Evolutionary conservation across 495 filamentous ascomycete species (phyloP), one percentile per base, ranked within the genome.

Genomic region (Friedmanniomyces endolithicus): DNA sequence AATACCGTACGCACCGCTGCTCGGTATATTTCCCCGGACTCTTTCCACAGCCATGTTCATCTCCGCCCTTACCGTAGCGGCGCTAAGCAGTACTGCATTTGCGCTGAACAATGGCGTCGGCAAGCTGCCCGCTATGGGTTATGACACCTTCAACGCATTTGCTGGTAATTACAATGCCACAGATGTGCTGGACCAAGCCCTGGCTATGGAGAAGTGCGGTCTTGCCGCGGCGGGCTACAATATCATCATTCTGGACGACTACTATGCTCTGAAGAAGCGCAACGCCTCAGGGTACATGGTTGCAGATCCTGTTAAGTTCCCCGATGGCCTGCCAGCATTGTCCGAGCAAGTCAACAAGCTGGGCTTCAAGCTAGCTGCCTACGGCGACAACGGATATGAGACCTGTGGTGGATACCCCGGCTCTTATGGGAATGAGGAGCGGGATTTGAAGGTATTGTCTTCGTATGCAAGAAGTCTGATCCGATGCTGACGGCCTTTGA

Each of bases 141-240:
- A 62, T 37, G 56, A 62, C 33, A 62, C 60, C 0, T 62, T 54
- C 31, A 62, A 62, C 29, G 60, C 56, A 11, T 62, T 59, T 44
- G 60, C 23, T 19, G 55, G 60, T 43, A 29, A 59, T 25, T 62
- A 62, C 52, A 55, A 62, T 37, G 49, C 57, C 14, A 37, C 50
- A 9, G 48, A 23, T 19, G 59, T 59, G 34, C 33, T 52, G n/a
- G 45, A 29, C 4, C 56, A 59, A 52, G 59, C 56, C 8, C 3
- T 59, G 25, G 45, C 48, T 12, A 62, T 62, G 60, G 24, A 45
- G 29, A 41, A 59, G 33, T 20, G 33, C 14, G 60, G 60, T 16
- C 47, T 62, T n/a, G 57, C 59, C 14, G 57, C 34, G 11, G 49
- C 48, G 16, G 60, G 60, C 8, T 63, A 63, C 35, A 63, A 60